Evolutionary conservation across 2,329 filamentous ascomycete species (phyloP).

Genomic region (Periconia sp.): DNA sequence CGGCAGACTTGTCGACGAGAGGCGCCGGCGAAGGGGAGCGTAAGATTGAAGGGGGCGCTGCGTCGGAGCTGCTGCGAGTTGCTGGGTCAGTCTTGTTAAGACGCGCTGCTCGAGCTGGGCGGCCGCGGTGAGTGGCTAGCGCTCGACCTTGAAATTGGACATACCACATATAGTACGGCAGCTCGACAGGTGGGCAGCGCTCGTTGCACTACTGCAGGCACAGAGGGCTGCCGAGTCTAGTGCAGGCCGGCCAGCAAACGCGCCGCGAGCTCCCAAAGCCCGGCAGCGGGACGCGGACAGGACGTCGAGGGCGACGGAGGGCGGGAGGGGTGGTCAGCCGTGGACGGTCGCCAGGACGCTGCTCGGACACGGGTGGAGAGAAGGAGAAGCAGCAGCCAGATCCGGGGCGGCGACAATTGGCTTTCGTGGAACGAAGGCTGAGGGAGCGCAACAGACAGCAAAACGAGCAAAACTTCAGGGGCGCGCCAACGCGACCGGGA

Average conservation of each 20-base stretch:
- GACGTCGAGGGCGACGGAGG: background rate
- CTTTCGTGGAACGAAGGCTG: constrained; percentile 9
- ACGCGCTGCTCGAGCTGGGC: background rate
- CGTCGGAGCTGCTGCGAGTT: background rate
- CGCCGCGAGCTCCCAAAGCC: too few relatives aligned
- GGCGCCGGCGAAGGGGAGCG: background rate
- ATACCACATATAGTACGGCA: too few relatives aligned
- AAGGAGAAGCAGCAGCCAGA: constrained; percentile 1
- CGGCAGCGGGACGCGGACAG: too few relatives aligned
- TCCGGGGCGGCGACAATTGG: constrained; percentile 8
- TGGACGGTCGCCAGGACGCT: constrained; percentile 2
- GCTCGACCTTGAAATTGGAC: too few relatives aligned
- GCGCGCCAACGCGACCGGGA: constrained; percentile 10
- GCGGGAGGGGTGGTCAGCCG: too few relatives aligned
- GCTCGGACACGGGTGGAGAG: background rate
- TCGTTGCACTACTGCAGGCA: too few relatives aligned
- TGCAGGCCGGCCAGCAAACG: too few relatives aligned
- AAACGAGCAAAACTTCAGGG: constrained; percentile 11
- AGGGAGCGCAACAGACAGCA: constrained; percentile 9
- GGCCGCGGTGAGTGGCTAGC: constrained; percentile 4
- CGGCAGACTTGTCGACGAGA: background rate
- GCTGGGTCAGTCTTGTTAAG: background rate
- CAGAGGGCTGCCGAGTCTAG: too few relatives aligned
- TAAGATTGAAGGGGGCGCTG: constrained; percentile 9
- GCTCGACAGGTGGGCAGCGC: too few relatives aligned